phyloP scores from a whole-genome alignment of 805 yeast species.

The Barnettozyma populi region DNA sequence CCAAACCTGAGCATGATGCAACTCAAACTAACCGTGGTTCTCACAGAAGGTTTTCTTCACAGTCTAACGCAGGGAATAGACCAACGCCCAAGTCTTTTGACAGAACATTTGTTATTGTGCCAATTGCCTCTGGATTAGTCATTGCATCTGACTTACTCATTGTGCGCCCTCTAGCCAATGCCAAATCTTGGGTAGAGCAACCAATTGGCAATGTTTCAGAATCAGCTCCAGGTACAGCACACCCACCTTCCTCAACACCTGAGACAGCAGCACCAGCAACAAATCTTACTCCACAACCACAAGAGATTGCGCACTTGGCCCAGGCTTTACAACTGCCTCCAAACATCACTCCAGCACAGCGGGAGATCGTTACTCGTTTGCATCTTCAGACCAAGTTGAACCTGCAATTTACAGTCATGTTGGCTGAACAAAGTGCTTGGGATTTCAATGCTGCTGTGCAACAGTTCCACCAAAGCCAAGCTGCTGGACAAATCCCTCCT shows the following conservation, averaged over 20 bases:
- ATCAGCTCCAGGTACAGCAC: conserved; percentile 12
- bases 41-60: not conserved
- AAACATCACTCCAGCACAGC: conserved; percentile 40
- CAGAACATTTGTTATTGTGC: conserved; percentile 70
- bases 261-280: not conserved
- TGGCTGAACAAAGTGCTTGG: conserved; percentile 87
- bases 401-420: conserved; percentile 73
- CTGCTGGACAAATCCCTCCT: conserved; percentile 25
- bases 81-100: conserved; percentile 75
- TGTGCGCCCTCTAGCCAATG: conserved; percentile 54
- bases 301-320: conserved; percentile 19
- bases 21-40: conserved; percentile 12
- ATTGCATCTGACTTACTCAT: conserved; percentile 82
- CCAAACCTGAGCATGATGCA: conserved; percentile 41
- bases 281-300: conserved; percentile 4
- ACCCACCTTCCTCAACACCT: conserved; percentile 13
- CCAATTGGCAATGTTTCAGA: not conserved
- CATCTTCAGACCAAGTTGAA: conserved; percentile 70
- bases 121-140: conserved; percentile 65
- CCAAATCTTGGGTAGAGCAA: conserved; percentile 47
- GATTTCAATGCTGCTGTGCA: conserved; percentile 62
- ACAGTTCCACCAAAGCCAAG: conserved; percentile 61
- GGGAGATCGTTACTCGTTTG: conserved; percentile 61
- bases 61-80: conserved; percentile 15
- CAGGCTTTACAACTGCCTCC: conserved; percentile 26